phyloP scores from a whole-genome alignment of 2,329 filamentous ascomycete species.

The Cladosporium sp. region DNA sequence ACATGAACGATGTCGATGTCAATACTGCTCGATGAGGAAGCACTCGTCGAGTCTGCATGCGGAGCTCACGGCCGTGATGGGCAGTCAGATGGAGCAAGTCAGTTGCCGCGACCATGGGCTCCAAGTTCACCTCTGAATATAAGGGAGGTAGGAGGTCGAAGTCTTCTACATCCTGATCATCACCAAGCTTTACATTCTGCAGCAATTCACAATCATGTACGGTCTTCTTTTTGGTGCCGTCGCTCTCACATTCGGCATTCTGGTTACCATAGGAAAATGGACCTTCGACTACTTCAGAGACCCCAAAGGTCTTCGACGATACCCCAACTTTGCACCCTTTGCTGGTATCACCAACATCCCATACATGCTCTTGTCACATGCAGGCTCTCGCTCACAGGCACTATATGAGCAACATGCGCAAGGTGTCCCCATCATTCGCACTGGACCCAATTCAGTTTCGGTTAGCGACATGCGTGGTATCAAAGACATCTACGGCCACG shows the following conservation, averaged over 20 bases:
- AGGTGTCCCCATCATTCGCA: conserved; percentile 47
- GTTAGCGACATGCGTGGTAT: conserved; percentile 45
- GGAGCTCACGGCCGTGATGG: not conserved
- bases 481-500: conserved; percentile 45
- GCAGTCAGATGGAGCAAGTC: not conserved
- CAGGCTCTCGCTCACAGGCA: conserved; percentile 46
- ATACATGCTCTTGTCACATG: conserved; percentile 47
- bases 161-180: not conserved
- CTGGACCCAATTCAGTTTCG: conserved; percentile 50
- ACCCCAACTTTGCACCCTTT: conserved; percentile 47
- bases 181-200: not conserved
- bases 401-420: conserved; percentile 49
- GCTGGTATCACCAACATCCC: conserved; percentile 50
- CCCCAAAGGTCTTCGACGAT: conserved; percentile 52
- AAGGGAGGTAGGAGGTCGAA: not conserved
- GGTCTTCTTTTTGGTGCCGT: conserved; percentile 26
- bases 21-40: not conserved
- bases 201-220: conserved; percentile 26
- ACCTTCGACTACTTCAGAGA: conserved; percentile 45
- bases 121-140: not conserved
- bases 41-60: not conserved
- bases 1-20: not conserved
- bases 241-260: conserved; percentile 22
- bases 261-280: conserved; percentile 27
- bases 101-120: not conserved